Percentiles rank a stretch among this genome's conserved stretches.
These are phyloP conservation scores for Barbarea vulgaris DNA, from an alignment of 345 rosid species.

Conservation along the genomic window DNA sequence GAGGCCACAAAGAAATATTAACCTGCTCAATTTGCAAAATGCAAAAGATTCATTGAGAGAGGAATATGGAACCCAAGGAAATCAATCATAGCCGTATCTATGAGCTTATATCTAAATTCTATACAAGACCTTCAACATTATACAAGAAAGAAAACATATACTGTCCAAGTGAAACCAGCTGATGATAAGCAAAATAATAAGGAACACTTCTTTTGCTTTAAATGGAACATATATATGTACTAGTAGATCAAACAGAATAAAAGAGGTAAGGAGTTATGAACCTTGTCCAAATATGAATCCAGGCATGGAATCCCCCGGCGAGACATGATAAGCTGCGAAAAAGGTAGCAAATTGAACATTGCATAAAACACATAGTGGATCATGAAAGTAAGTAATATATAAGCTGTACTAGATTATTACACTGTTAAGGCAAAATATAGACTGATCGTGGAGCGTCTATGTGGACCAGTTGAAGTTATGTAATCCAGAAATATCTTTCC, in stretches of 20 bases:
- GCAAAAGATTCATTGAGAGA: conserved; percentile 15
- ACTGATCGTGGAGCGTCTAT: neutral
- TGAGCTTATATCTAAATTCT: conserved; percentile 1
- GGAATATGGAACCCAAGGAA: conserved; percentile 23
- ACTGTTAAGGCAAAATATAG: conserved; percentile 8
- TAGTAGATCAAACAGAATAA: conserved; percentile 19
- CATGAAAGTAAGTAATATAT: neutral
- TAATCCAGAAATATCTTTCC: neutral
- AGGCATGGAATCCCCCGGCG: conserved; percentile 93
- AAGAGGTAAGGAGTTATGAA: conserved; percentile 34
- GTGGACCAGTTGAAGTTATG: conserved; percentile 6
- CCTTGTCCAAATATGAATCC: conserved; percentile 98
- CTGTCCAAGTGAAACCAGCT: conserved; percentile 20
- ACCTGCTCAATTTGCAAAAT: conserved; percentile 59
- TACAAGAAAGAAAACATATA: neutral
- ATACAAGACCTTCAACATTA: neutral
- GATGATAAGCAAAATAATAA: neutral
- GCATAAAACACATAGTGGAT: conserved; percentile 2
- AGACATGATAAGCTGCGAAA: conserved; percentile 85
- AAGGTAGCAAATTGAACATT: conserved; percentile 7
- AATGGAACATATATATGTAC: neutral
- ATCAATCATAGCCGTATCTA: neutral
- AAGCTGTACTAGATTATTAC: conserved; percentile 10
- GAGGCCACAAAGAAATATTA: conserved; percentile 96
- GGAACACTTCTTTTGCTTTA: conserved; percentile 6